Evolutionary conservation across 345 rosid species (phyloP).

Genomic region (Eucalyptus caleyi): DNA sequence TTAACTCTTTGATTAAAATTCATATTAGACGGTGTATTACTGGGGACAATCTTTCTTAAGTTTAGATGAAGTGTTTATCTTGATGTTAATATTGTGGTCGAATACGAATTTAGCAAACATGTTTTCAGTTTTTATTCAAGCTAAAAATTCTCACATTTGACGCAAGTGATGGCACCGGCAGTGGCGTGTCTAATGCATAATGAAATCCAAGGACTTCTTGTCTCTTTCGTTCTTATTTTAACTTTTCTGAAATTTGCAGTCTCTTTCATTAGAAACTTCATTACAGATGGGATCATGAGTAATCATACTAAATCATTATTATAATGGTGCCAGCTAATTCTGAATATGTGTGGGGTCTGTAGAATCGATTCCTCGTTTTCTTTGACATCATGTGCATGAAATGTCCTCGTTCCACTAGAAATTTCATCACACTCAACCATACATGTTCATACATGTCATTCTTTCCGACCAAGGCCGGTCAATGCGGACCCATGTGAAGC

Average conservation of each 20-base stretch:
- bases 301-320: background rate
- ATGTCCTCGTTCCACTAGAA: background rate
- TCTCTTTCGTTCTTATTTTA: background rate
- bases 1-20: background rate
- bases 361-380: background rate
- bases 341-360: background rate
- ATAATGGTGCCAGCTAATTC: background rate
- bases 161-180: background rate
- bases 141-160: background rate
- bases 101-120: background rate
- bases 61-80: background rate
- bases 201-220: background rate
- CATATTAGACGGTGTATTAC: background rate
- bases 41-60: background rate
- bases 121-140: background rate
- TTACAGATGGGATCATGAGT: background rate
- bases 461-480: background rate
- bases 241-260: background rate
- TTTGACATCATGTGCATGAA: background rate
- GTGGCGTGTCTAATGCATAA: background rate
- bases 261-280: background rate
- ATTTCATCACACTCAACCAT: background rate
- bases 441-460: background rate
- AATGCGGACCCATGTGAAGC: background rate
- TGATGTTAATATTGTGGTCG: background rate